Percentiles rank a stretch among this genome's conserved stretches.
These are phyloP conservation scores for Diplodia mutila DNA, from an alignment of 2,329 filamentous ascomycete genomes.

Conservation along the genomic window DNA sequence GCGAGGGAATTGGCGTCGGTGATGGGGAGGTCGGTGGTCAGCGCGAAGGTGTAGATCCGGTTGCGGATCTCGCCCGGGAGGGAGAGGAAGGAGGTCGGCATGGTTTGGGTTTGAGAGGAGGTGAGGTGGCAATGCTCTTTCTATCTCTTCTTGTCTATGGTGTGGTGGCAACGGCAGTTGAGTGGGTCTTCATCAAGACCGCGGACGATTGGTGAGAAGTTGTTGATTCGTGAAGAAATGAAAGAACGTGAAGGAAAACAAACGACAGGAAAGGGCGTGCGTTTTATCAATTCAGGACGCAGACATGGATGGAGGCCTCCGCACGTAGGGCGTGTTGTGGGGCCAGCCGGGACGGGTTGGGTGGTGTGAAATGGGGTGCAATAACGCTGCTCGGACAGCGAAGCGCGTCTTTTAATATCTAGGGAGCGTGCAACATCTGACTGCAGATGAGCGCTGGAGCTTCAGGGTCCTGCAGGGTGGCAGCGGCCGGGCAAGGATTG, in stretches of 20 bases:
- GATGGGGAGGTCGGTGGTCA: conserved; percentile 35
- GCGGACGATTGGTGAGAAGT: neutral
- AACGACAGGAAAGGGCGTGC: neutral
- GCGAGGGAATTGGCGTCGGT: conserved; percentile 33
- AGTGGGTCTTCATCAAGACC: neutral
- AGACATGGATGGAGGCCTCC: neutral
- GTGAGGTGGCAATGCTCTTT: too few species aligned
- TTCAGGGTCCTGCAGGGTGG: conserved; percentile 21
- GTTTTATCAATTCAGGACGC: neutral
- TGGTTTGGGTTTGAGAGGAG: neutral
- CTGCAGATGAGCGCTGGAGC: neutral
- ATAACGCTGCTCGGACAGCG: neutral
- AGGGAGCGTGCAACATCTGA: conserved; percentile 5
- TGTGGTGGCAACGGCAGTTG: too few species aligned
- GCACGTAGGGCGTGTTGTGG: neutral
- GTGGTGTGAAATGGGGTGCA: conserved; percentile 23
- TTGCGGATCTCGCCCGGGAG: conserved; percentile 43
- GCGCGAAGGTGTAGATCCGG: conserved; percentile 37
- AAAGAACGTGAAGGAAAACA: conserved; percentile 3
- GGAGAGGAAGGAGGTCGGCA: conserved; percentile 31
- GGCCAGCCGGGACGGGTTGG: neutral
- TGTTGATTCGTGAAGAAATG: neutral
- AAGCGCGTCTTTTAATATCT: conserved; percentile 16
- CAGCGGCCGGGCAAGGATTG: neutral
- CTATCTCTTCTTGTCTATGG: neutral